Percentiles rank a stretch among this genome's conserved stretches.
These are phyloP conservation scores for Quercus tomentella DNA, from an alignment of 331 rosid species.

Conservation along the genomic window DNA sequence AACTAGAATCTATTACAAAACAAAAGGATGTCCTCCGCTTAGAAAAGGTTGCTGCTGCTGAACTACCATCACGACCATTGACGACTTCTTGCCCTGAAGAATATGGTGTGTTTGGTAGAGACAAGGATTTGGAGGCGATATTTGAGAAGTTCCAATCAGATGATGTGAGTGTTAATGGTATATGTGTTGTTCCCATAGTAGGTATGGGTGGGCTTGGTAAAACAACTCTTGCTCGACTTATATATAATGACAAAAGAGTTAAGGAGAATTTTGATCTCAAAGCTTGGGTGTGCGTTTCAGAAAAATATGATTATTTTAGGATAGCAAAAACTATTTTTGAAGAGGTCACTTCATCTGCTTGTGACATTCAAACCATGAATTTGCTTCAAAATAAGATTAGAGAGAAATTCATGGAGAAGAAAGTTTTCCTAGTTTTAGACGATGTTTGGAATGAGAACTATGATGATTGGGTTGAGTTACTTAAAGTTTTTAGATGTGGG, in stretches of 20 bases:
- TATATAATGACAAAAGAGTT: background rate
- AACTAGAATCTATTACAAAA: no score
- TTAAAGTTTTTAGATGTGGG: background rate
- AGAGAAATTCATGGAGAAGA: background rate
- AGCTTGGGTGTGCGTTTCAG: slow-evolving; percentile 18
- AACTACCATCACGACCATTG: background rate
- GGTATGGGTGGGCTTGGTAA: slow-evolving; percentile 42
- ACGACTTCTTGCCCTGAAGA: no score
- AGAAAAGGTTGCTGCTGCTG: no score
- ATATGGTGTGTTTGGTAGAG: background rate
- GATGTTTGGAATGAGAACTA: slow-evolving; percentile 24
- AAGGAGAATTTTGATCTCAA: background rate
- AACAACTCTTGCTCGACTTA: slow-evolving; percentile 26
- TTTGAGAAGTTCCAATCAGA: background rate
- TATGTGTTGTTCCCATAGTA: slow-evolving; percentile 8
- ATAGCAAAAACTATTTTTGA: background rate
- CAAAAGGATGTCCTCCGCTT: no score
- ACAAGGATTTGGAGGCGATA: background rate
- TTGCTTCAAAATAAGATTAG: background rate
- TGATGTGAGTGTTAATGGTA: background rate
- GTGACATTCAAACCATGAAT: background rate
- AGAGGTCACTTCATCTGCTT: background rate
- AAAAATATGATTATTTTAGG: slow-evolving; percentile 7
- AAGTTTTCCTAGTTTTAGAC: slow-evolving; percentile 25
- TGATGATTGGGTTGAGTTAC: background rate